Evolutionary conservation across 306 rosid species (phyloP).

Genomic region (Rosa lucieae): DNA sequence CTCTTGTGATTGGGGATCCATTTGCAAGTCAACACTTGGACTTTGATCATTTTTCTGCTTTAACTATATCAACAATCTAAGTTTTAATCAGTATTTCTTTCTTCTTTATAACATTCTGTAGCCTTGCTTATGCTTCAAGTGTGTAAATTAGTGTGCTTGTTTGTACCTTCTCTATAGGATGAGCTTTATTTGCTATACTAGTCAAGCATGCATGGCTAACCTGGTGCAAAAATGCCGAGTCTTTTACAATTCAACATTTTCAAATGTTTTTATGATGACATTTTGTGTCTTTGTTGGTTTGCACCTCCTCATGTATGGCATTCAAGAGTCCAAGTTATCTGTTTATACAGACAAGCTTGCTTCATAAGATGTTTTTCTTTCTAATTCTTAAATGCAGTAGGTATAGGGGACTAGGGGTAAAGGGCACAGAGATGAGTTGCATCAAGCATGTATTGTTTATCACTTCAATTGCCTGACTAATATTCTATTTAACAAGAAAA

Average conservation of each 20-base stretch:
- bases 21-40: slow-evolving; percentile 1
- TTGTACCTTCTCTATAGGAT: background rate
- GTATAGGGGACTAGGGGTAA: background rate
- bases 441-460: background rate
- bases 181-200: background rate
- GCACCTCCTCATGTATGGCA: background rate
- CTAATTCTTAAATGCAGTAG: background rate
- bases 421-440: background rate
- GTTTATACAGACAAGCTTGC: background rate
- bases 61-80: background rate
- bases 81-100: background rate
- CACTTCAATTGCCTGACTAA: background rate
- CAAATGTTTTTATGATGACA: background rate
- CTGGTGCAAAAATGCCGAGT: background rate
- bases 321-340: background rate
- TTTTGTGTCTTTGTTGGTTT: background rate
- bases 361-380: slow-evolving; percentile 9
- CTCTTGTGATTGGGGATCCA: background rate
- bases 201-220: background rate
- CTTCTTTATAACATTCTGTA: background rate
- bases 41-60: background rate
- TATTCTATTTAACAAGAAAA: background rate
- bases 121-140: background rate
- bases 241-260: background rate
- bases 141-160: background rate